Conservation (phyloP, 352 stramenopile species). For the Pythium monospermum region DNA sequence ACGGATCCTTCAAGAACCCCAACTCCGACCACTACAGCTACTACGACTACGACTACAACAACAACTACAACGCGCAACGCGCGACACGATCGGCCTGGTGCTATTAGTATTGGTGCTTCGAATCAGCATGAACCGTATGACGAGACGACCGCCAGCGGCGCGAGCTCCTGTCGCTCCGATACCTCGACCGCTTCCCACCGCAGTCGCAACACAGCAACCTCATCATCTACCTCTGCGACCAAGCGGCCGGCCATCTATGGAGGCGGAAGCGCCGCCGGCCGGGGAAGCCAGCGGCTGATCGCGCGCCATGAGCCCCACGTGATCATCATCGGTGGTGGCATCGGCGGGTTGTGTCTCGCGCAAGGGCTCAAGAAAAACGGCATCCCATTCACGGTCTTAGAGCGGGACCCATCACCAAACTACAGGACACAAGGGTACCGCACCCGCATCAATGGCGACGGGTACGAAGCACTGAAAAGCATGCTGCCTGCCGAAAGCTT, state of each 20-base stretch:
- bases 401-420: conserved; percentile 55
- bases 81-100: too few species aligned
- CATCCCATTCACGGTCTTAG: conserved; percentile 66
- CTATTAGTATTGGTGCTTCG: too few species aligned
- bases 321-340: conserved; percentile 38
- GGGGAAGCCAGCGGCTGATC: neutral
- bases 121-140: neutral
- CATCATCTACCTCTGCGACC: neutral
- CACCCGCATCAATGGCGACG: conserved; percentile 49
- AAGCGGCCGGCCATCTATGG: too few species aligned
- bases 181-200: conserved; percentile 3
- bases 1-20: conserved; percentile 6
- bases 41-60: conserved; percentile 6
- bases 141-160: conserved; percentile 8
- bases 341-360: conserved; percentile 54
- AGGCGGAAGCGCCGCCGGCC: too few species aligned
- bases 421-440: conserved; percentile 60
- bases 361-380: conserved; percentile 52
- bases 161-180: conserved; percentile 15
- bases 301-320: conserved; percentile 6
- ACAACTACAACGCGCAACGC: too few species aligned
- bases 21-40: conserved; percentile 8
- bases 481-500: conserved; percentile 41
- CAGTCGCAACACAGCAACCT: conserved; percentile 1
- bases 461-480: conserved; percentile 52